phyloP scores from a whole-genome alignment of 768 basidiomycete genomes.

The Mycena maculata region DNA sequence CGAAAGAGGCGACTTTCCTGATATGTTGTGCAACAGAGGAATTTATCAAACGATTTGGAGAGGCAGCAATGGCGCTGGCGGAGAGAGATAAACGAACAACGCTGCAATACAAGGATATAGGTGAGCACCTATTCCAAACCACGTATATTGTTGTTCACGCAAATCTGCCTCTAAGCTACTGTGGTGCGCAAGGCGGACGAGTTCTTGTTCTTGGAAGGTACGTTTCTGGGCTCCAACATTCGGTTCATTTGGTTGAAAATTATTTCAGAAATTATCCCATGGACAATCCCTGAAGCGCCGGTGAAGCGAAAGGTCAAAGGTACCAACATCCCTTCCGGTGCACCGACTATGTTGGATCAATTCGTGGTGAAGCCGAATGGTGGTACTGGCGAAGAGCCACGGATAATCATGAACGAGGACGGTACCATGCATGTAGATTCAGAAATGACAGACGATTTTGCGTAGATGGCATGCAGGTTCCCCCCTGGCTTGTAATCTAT shows the following conservation, averaged over 20 bases:
- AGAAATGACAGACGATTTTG: slow-evolving; percentile 41
- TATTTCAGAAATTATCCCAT: slow-evolving; percentile 67
- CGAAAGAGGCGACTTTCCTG: slow-evolving; percentile 81
- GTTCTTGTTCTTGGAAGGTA: slow-evolving; percentile 84
- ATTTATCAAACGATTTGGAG: slow-evolving; percentile 81
- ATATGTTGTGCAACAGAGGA: slow-evolving; percentile 90
- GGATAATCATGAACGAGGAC: slow-evolving; percentile 67
- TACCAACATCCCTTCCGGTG: slow-evolving; percentile 37
- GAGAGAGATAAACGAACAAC: slow-evolving; percentile 78
- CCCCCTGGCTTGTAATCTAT: too few species aligned
- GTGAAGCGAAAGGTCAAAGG: slow-evolving; percentile 58
- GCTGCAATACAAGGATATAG: slow-evolving; percentile 83
- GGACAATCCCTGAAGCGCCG: slow-evolving; percentile 56
- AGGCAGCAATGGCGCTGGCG: slow-evolving; percentile 78
- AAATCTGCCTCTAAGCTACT: slow-evolving; percentile 54
- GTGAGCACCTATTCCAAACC: slow-evolving; percentile 52
- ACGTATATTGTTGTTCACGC: slow-evolving; percentile 4
- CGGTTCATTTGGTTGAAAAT: slow-evolving; percentile 1
- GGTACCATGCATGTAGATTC: slow-evolving; percentile 65
- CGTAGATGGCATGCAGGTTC: too few species aligned
- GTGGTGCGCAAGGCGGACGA: slow-evolving; percentile 77
- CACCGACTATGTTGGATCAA: slow-evolving; percentile 59
- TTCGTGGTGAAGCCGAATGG: slow-evolving; percentile 53
- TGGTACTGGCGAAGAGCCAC: slow-evolving; percentile 38
- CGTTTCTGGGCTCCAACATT: slow-evolving; percentile 8